Evolutionary conservation across 1,284 basidiomycete genomes (phyloP), one percentile per base, ranked within the genome.

Genomic region (Malassezia cuniculi): DNA sequence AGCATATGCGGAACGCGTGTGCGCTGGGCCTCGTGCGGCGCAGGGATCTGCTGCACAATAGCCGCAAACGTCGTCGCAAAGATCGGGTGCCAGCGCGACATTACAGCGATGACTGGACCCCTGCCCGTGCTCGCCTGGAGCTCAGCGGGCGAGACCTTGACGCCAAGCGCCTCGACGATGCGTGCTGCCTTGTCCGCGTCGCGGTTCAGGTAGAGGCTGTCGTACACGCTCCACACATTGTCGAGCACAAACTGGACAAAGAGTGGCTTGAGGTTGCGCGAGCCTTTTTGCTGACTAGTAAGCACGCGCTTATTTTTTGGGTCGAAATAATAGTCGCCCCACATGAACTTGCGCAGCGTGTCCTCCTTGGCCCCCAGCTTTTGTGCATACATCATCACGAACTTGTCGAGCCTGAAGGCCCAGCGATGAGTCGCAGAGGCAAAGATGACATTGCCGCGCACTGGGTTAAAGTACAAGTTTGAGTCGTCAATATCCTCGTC

Each of bases 221-320:
- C 57, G 69, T 97, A 97, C 8, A 95, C 82, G 18, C 82, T 80
- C 90, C 90, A 97, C 20, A 99, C 77, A 68, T 95, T 97, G 47
- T 97, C 93, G 53, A 99, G 71, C 4, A 97, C 81, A 57, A 97
- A 94, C 69, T 95, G 89, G 4, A 95, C 93, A 63, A 97, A 97
- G 34, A 97, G 74, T n/a, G 89, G 86, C 71, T 95, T 97, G 58
- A 99, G 71, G 21, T 76, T 74, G 17, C 86, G 77, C 44, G 66
- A 69, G 27, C 66, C 66, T 48, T 78, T 78, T 68, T 87, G 83
- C 69, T 90, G 93, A 64, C 86, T 75, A 52, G 81, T 83, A 58
- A 97, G 80, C 16, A 95, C 83, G 47, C 80, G 76, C 71, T 94
- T 97, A 34, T 82, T 82, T 72, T 95, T 97, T 0, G 90, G 85